Base-by-base conservation (phyloP, 2,329 filamentous ascomycete genomes). In the Herpotrichia juniperi region DNA sequence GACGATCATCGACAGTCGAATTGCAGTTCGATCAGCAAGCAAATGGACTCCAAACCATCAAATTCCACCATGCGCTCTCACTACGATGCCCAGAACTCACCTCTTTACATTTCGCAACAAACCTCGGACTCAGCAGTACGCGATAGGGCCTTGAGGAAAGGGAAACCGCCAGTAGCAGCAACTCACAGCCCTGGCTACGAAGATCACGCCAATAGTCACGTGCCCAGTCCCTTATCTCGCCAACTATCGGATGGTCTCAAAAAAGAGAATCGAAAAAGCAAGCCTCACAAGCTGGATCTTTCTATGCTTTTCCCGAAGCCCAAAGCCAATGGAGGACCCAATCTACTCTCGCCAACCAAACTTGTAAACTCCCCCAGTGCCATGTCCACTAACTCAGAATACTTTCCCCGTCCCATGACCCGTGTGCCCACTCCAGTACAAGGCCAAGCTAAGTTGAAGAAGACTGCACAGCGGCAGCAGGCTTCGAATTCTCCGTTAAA, bases 121-220 rank as follows among this genome's bases (percentile, higher is more conserved):
- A 77, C 75, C 3, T 77, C 75, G 19, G 71, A 71, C 37, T 78
- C 78, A 35, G 72, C 76, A 7, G 69, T 76, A 8, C 71, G 76
- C 40, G 76, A 79, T 47, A 74, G 72, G 67, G 76, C 73, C 8
- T 58, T 77, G 42, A 63, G 73, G 48, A 75, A 76, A 63, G 74
- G 74, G 7, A 59, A 68, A 17, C 67, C 71, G 8, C 63, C 58
- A 19, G 57, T 71, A 5, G 45, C 68, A 31, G 43, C 69, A 32
- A 50, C 47, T 21, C 28, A 31, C 17, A 5, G 10, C 37, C n/a
- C 17, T 21, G 44, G 28, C n/a, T 26, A 46, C 22, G 21, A 40
- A 3, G 21, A 28, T 28, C 26, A 28, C 12, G 26, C 11, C 19
- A 9, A 40, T n/a, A 54, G 61, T 44, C 49, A 56, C 32, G 34